Conservation (phyloP, 352 stramenopile genomes). For the Globisporangium acanthophoron region DNA sequence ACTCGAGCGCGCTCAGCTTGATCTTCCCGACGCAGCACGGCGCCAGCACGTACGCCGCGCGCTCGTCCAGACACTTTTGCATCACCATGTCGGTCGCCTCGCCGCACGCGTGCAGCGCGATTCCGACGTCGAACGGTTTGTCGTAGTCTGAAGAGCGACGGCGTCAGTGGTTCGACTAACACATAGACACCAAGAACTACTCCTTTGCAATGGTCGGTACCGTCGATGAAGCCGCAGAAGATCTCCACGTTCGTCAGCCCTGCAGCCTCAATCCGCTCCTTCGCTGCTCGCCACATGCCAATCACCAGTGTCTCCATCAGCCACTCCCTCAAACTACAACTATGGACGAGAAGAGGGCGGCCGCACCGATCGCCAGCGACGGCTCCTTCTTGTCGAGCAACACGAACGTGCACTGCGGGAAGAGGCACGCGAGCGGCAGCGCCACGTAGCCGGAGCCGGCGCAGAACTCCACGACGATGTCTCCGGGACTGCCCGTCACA, state of each 20-base stretch:
- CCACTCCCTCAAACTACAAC: not conserved
- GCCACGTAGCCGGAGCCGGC: constrained; percentile 72
- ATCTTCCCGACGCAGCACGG: constrained; percentile 83
- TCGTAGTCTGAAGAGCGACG: constrained; percentile 30
- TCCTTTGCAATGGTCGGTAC: constrained; percentile 3
- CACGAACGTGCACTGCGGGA: constrained; percentile 69
- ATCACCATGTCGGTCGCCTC: constrained; percentile 82
- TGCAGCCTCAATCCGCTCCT: constrained; percentile 56
- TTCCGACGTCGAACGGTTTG: constrained; percentile 66
- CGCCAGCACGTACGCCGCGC: constrained; percentile 67
- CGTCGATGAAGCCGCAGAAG: constrained; percentile 71
- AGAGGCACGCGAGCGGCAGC: constrained; percentile 67
- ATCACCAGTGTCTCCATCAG: not conserved
- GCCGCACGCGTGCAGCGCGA: constrained; percentile 75
- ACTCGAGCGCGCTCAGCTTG: constrained; percentile 52
- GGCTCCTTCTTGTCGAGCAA: constrained; percentile 73
- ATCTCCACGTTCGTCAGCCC: constrained; percentile 64
- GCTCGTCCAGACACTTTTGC: constrained; percentile 55
- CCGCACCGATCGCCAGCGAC: constrained; percentile 67
- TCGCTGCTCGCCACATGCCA: constrained; percentile 19
- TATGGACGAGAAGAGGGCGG: not conserved
- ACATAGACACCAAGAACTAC: not conserved
- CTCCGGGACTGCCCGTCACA: constrained; percentile 33
- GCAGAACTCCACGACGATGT: constrained; percentile 82
- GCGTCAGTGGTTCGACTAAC: not conserved